phyloP scores from a whole-genome alignment of 73 alveolate genomes.

The Paramecium biaurelia region DNA sequence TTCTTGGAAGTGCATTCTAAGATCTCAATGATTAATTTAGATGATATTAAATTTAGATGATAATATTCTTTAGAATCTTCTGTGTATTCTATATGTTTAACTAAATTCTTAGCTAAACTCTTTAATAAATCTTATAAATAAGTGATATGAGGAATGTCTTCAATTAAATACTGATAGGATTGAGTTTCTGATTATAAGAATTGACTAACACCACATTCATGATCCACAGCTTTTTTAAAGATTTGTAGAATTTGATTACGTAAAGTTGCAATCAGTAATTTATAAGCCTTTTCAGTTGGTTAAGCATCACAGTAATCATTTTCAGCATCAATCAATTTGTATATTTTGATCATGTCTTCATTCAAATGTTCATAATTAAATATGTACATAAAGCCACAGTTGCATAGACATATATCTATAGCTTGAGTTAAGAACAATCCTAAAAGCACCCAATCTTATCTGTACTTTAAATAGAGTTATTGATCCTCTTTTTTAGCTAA shows the following conservation, averaged over 20 bases:
- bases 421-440: neutral
- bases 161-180: constrained; percentile 8
- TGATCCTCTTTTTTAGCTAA: constrained; percentile 43
- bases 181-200: neutral
- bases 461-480: neutral
- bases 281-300: neutral
- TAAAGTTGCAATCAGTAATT: constrained; percentile 20
- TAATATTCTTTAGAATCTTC: neutral
- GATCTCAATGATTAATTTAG: neutral
- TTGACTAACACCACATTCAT: constrained; percentile 26
- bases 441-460: constrained; percentile 23
- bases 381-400: constrained; percentile 22
- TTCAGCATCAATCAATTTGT: constrained; percentile 5
- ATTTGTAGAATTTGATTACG: neutral
- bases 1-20: neutral
- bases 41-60: neutral
- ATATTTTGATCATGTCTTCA: constrained; percentile 27
- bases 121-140: neutral
- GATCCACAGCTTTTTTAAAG: constrained; percentile 19
- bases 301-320: neutral
- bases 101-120: neutral
- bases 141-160: constrained; percentile 41
- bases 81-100: neutral
- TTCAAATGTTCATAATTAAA: constrained; percentile 45
- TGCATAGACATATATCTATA: neutral